phyloP scores from a whole-genome alignment of 345 rosid species.

The Pistacia atlantica region DNA sequence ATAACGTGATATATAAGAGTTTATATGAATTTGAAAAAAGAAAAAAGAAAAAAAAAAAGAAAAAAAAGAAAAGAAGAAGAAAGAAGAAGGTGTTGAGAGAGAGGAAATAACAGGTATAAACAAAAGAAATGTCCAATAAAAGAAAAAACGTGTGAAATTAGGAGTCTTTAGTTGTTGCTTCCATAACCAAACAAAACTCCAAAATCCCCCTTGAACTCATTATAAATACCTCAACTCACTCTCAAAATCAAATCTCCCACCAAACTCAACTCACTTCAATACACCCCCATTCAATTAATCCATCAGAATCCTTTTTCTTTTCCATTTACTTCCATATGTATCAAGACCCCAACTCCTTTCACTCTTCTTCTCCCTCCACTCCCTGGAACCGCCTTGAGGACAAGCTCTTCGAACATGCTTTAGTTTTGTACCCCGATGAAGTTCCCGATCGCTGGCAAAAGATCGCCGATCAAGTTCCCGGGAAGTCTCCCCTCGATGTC shows the following conservation, averaged over 20 bases:
- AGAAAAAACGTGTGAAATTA: conserved; percentile 26
- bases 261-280: conserved; percentile 4
- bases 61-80: too few relatives aligned
- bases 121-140: conserved; percentile 12
- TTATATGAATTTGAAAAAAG: too few relatives aligned
- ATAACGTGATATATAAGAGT: too few relatives aligned
- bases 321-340: not conserved
- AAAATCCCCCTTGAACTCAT: not conserved
- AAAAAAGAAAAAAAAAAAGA: too few relatives aligned
- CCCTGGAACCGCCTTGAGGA: conserved; percentile 69
- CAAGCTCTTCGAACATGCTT: conserved; percentile 69
- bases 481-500: conserved; percentile 51
- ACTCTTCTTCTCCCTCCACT: not conserved
- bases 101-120: too few relatives aligned
- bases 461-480: conserved; percentile 53
- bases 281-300: too few relatives aligned
- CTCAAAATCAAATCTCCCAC: conserved; percentile 32
- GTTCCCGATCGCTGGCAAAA: conserved; percentile 64
- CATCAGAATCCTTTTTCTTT: too few relatives aligned
- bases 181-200: conserved; percentile 6
- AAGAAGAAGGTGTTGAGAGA: not conserved
- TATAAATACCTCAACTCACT: conserved; percentile 7
- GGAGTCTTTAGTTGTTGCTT: conserved; percentile 14
- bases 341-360: conserved; percentile 5
- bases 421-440: conserved; percentile 57